Evolutionary conservation across 2,329 filamentous ascomycete genomes (phyloP).

Genomic region (Clarireedia paspali): DNA sequence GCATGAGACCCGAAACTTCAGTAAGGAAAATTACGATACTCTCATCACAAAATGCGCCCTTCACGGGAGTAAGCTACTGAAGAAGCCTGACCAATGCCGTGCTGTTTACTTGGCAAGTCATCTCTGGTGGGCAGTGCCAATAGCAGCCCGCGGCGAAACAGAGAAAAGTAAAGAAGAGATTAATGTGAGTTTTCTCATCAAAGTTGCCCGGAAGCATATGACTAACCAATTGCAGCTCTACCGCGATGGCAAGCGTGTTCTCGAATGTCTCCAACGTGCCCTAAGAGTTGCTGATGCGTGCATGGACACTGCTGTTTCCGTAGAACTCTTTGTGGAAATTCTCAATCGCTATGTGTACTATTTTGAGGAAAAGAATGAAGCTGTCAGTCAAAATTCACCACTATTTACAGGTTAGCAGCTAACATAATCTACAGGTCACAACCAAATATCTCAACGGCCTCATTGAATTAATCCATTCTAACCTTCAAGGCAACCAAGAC

Average conservation of each 20-base stretch:
- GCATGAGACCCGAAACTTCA: slow-evolving; percentile 83
- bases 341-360: slow-evolving; percentile 98
- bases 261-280: slow-evolving; percentile 92
- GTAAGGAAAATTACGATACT: slow-evolving; percentile 97
- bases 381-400: slow-evolving; percentile 45
- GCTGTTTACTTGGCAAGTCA: slow-evolving; percentile 96
- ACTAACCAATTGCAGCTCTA: slow-evolving; percentile 58
- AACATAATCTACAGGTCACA: slow-evolving; percentile 51
- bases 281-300: slow-evolving; percentile 95
- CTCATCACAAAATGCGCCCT: slow-evolving; percentile 96
- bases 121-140: slow-evolving; percentile 94
- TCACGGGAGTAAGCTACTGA: slow-evolving; percentile 91
- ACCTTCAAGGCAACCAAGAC: slow-evolving; percentile 77
- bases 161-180: slow-evolving; percentile 55
- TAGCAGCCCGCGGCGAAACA: slow-evolving; percentile 71
- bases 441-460: slow-evolving; percentile 97
- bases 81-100: slow-evolving; percentile 96
- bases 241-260: slow-evolving; percentile 91
- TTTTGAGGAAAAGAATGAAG: slow-evolving; percentile 98
- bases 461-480: slow-evolving; percentile 96
- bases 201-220: background rate
- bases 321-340: slow-evolving; percentile 97
- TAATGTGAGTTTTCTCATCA: slow-evolving; percentile 47
- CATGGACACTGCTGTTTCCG: slow-evolving; percentile 96
- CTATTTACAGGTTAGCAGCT: slow-evolving; percentile 1